phyloP scores from a whole-genome alignment of 495 filamentous ascomycete species.

The Pseudoneurospora amorphoporcata region DNA sequence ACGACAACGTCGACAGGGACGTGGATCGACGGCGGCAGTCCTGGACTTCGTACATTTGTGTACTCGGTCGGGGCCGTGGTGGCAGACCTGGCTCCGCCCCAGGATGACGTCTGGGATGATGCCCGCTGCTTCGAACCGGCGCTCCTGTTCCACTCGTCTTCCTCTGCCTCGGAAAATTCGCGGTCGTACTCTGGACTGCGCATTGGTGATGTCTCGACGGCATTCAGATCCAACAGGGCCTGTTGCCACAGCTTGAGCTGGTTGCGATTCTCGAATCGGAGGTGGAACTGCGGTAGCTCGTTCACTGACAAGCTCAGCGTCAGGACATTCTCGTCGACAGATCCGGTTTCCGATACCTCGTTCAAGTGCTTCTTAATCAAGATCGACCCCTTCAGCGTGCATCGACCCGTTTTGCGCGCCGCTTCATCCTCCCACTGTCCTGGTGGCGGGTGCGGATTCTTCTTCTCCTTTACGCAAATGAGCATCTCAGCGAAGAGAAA shows the following conservation, averaged over 20 bases:
- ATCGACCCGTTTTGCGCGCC: conserved; percentile 58
- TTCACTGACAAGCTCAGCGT: conserved; percentile 85
- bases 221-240: conserved; percentile 75
- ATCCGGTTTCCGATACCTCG: conserved; percentile 61
- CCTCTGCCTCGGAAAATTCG: conserved; percentile 75
- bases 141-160: conserved; percentile 76
- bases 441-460: conserved; percentile 36
- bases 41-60: conserved; percentile 47
- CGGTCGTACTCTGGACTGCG: conserved; percentile 65
- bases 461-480: conserved; percentile 98
- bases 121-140: conserved; percentile 55
- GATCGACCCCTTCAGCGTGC: conserved; percentile 93
- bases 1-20: conserved; percentile 94
- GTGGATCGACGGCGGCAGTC: conserved; percentile 55
- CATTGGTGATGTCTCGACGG: conserved; percentile 46
- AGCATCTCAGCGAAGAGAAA: conserved; percentile 98
- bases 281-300: conserved; percentile 94
- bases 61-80: conserved; percentile 77
- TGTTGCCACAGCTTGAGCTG: conserved; percentile 90
- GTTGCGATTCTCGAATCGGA: conserved; percentile 75
- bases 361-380: conserved; percentile 97
- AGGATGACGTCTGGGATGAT: conserved; percentile 77
- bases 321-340: conserved; percentile 68
- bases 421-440: conserved; percentile 54
- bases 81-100: conserved; percentile 69